Conservation (phyloP, 2,329 filamentous ascomycete genomes). For the Phialophora macrospora region DNA sequence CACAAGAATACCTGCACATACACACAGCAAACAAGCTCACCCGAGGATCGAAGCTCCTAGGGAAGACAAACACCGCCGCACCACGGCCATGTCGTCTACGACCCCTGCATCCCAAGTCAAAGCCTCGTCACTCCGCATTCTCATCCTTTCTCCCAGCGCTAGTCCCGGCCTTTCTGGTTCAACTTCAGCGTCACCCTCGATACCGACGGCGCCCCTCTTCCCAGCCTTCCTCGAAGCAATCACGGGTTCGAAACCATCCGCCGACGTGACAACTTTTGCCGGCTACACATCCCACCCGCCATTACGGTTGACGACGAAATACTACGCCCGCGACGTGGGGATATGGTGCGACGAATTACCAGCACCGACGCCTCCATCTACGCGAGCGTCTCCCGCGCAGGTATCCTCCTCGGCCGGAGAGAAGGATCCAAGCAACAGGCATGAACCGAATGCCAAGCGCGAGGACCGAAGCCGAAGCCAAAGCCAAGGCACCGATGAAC, state of each 20-base stretch:
- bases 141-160: constrained; percentile 33
- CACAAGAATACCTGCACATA: background rate
- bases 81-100: constrained; percentile 5
- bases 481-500: background rate
- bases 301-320: constrained; percentile 49
- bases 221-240: constrained; percentile 34
- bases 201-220: constrained; percentile 30
- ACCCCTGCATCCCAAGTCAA: constrained; percentile 8
- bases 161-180: background rate
- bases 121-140: constrained; percentile 36
- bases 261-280: constrained; percentile 45
- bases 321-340: constrained; percentile 51
- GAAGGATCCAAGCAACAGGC: background rate
- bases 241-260: constrained; percentile 32
- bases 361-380: background rate
- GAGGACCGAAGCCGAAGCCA: background rate
- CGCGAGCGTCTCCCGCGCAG: background rate
- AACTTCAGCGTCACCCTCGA: constrained; percentile 9
- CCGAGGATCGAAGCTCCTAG: background rate
- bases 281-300: constrained; percentile 54
- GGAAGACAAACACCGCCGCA: background rate
- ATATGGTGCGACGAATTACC: constrained; percentile 56
- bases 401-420: background rate
- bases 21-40: background rate
- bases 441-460: background rate